phyloP scores from a whole-genome alignment of 2,329 filamentous ascomycete species.

The Leptodontidium sp. region DNA sequence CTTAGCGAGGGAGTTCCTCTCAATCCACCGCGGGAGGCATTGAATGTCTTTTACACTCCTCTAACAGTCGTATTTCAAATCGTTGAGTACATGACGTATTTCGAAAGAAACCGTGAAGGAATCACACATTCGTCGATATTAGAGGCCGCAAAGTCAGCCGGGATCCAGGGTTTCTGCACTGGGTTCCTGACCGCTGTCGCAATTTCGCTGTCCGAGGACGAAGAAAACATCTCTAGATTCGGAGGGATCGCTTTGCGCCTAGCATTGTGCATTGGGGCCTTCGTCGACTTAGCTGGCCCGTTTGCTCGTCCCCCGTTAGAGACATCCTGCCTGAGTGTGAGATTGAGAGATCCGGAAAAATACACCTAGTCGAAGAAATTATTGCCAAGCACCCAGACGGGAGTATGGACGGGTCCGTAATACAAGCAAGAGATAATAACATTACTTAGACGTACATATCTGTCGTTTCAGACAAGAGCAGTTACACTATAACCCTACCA shows the following conservation, averaged over 20 bases:
- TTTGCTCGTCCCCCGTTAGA: not conserved
- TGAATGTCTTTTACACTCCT: not conserved
- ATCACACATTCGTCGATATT: slow-evolving; percentile 5
- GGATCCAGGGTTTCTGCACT: slow-evolving; percentile 12
- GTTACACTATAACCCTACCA: not conserved
- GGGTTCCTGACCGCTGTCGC: slow-evolving; percentile 10
- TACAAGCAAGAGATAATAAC: slow-evolving; percentile 5
- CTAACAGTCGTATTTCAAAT: slow-evolving; percentile 4
- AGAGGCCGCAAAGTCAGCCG: not conserved
- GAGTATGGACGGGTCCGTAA: slow-evolving; percentile 1
- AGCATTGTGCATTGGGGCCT: not conserved
- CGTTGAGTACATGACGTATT: not conserved
- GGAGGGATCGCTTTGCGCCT: not conserved
- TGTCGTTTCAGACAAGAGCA: slow-evolving; percentile 3
- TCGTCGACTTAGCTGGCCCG: slow-evolving; percentile 3
- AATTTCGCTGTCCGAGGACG: not conserved
- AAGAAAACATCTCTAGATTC: not conserved
- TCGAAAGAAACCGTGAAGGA: slow-evolving; percentile 1
- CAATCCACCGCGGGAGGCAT: not conserved
- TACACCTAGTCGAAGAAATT: not conserved
- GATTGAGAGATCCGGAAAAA: not conserved
- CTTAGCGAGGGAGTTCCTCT: slow-evolving; percentile 4
- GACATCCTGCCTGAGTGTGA: not conserved
- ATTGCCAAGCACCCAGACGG: not conserved
- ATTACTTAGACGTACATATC: slow-evolving; percentile 3